Conservation (phyloP, 768 basidiomycete genomes). For the Termitomyces eurrhizus region DNA sequence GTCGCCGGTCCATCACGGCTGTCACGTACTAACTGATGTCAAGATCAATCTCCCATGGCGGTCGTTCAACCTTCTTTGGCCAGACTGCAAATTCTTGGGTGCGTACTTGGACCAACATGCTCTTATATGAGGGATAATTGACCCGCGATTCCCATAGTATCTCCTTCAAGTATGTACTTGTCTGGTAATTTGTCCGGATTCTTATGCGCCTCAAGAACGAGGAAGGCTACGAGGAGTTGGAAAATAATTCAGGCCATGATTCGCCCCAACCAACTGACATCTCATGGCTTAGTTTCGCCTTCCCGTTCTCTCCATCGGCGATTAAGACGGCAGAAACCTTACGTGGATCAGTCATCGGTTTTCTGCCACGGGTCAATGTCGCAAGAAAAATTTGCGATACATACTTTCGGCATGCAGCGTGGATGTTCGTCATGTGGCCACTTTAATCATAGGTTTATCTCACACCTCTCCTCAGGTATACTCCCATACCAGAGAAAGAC, state of each 20-base stretch:
- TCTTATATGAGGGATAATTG: conserved; percentile 7
- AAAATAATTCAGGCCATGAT: conserved; percentile 31
- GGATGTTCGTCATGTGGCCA: conserved; percentile 50
- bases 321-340: conserved; percentile 40
- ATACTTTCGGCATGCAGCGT: conserved; percentile 66
- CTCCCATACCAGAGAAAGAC: conserved; percentile 57
- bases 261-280: conserved; percentile 45
- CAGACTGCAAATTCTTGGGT: conserved; percentile 69
- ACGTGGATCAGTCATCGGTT: conserved; percentile 39
- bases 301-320: conserved; percentile 49
- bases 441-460: conserved; percentile 2
- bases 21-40: conserved; percentile 12
- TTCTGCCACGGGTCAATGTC: conserved; percentile 38
- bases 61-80: conserved; percentile 63
- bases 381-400: conserved; percentile 41
- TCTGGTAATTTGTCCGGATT: background rate
- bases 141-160: conserved; percentile 36
- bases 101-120: background rate
- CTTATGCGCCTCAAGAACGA: conserved; percentile 41
- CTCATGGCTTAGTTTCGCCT: conserved; percentile 57
- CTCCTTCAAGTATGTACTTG: conserved; percentile 51
- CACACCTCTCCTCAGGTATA: conserved; percentile 43
- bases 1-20: conserved; percentile 17
- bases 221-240: conserved; percentile 53
- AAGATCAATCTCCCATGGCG: conserved; percentile 60